Percentiles rank a stretch among this genome's conserved stretches.
Conservation (phyloP, 176 grass and related monocot genomes). For the Avena insularis region DNA sequence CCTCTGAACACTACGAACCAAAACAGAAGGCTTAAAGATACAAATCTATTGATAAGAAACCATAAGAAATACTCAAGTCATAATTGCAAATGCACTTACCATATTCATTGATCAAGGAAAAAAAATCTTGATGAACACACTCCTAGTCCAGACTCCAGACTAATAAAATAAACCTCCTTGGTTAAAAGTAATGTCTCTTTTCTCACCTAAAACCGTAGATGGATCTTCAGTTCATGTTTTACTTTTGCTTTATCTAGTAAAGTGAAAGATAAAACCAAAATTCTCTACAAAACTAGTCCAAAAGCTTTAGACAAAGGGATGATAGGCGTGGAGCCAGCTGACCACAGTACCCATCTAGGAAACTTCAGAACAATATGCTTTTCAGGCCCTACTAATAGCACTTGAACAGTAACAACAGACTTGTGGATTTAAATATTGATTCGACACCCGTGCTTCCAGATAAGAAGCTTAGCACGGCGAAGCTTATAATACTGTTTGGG, state of each 20-base stretch:
- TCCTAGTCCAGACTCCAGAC: not conserved
- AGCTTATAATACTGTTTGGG: constrained; percentile 43
- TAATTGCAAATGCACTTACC: not conserved
- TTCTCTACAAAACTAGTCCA: constrained; percentile 10
- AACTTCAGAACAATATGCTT: constrained; percentile 45
- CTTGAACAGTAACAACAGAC: constrained; percentile 37
- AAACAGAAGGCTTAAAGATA: not conserved
- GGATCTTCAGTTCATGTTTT: constrained; percentile 39
- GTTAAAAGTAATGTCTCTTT: constrained; percentile 48
- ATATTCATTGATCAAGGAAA: constrained; percentile 15
- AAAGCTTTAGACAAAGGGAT: constrained; percentile 37
- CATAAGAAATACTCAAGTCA: not conserved
- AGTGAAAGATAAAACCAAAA: constrained; percentile 38
- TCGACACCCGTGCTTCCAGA: constrained; percentile 30
- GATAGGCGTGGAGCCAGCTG: constrained; percentile 35
- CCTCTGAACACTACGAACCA: not conserved
- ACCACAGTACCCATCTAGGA: constrained; percentile 9
- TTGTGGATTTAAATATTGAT: constrained; percentile 31
- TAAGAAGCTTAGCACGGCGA: constrained; percentile 43
- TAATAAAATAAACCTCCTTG: constrained; percentile 19
- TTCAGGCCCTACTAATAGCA: constrained; percentile 35
- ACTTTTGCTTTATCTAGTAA: constrained; percentile 40
- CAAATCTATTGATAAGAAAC: not conserved
- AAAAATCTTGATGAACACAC: constrained; percentile 15
- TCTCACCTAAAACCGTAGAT: constrained; percentile 40